These are phyloP conservation scores for Chrysanthemum makinoi DNA, from an alignment of 129 eudicot genomes.

Conservation along the genomic window DNA sequence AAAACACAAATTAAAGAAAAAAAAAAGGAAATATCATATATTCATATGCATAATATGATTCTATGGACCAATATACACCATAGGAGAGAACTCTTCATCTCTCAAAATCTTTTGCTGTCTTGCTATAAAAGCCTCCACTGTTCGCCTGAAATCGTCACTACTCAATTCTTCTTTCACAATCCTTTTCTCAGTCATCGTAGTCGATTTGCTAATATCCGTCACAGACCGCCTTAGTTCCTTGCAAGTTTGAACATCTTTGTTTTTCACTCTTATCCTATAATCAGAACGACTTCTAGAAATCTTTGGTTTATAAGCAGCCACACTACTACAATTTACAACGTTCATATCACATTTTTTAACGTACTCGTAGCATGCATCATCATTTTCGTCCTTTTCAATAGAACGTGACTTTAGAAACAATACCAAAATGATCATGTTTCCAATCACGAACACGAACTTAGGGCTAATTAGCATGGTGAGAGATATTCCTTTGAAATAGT, in stretches of 20 bases:
- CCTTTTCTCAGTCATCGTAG: conserved; percentile 15
- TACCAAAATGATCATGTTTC: conserved; percentile 57
- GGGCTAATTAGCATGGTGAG: conserved; percentile 47
- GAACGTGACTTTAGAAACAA: conserved; percentile 51
- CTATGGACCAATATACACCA: conserved; percentile 36
- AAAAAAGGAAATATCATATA: background rate
- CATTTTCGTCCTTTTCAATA: conserved; percentile 4
- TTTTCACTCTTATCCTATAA: conserved; percentile 22
- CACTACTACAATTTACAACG: background rate
- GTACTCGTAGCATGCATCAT: conserved; percentile 44
- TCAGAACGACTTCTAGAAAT: conserved; percentile 55
- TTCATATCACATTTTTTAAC: conserved; percentile 32
- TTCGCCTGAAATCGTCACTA: conserved; percentile 69
- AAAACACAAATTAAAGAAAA: background rate
- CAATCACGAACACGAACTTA: conserved; percentile 60
- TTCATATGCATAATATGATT: background rate
- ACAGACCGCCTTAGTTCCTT: conserved; percentile 43
- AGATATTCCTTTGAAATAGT: conserved; percentile 38
- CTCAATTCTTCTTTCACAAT: conserved; percentile 44
- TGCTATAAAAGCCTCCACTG: conserved; percentile 85
- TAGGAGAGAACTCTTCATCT: conserved; percentile 64
- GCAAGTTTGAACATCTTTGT: conserved; percentile 11
- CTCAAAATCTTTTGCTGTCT: conserved; percentile 77
- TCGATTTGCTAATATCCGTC: conserved; percentile 42
- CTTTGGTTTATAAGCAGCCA: background rate